These are phyloP conservation scores for Olyra latifolia DNA, from an alignment of 176 grass and related monocot species.

Conservation along the genomic window DNA sequence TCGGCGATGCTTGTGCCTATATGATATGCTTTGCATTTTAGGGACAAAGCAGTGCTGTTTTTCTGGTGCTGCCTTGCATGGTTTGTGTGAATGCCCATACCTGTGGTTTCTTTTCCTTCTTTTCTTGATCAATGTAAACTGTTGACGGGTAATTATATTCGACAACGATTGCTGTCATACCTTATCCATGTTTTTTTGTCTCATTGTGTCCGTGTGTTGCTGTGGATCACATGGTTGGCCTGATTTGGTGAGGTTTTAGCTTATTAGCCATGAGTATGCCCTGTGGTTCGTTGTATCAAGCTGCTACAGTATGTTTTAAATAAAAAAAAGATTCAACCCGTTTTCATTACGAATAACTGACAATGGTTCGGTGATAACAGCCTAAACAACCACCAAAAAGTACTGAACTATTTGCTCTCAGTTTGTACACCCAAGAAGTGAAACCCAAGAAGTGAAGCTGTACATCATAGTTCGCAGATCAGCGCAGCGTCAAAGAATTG, in stretches of 20 bases:
- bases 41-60: constrained; percentile 35
- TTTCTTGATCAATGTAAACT: constrained; percentile 21
- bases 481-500: background rate
- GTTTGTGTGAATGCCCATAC: constrained; percentile 36
- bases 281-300: background rate
- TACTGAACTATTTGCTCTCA: background rate
- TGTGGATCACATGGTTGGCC: background rate
- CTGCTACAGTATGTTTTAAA: background rate
- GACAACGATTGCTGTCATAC: constrained; percentile 22
- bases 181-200: background rate
- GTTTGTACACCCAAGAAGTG: constrained; percentile 23
- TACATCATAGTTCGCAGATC: background rate
- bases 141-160: constrained; percentile 19
- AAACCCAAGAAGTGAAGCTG: background rate
- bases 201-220: background rate
- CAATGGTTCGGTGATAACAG: too few species aligned
- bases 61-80: constrained; percentile 49
- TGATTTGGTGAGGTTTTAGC: background rate
- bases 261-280: background rate
- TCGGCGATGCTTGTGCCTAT: constrained; percentile 25
- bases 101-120: constrained; percentile 1
- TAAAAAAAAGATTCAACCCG: too few species aligned
- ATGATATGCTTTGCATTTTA: constrained; percentile 18
- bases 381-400: background rate
- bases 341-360: too few species aligned